Conservation (phyloP, 2,329 filamentous ascomycete genomes). For the Podosphaera aphanis region DNA sequence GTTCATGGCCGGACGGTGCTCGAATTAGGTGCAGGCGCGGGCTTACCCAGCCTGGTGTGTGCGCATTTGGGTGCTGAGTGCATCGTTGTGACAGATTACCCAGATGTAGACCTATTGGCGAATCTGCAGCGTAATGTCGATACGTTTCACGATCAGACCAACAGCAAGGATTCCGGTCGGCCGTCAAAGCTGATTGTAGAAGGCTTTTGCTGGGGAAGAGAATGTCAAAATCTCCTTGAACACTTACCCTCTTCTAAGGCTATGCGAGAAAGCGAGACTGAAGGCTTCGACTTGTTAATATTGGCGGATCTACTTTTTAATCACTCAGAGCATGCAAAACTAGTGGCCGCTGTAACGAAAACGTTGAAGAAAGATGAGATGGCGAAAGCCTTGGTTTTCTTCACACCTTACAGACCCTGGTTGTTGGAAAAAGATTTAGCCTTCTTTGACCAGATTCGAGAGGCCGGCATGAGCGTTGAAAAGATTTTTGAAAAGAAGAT, state of each 20-base stretch:
- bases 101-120: conserved; percentile 58
- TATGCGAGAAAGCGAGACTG: background rate
- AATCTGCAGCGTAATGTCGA: conserved; percentile 60
- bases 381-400: conserved; percentile 53
- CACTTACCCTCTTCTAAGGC: conserved; percentile 21
- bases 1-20: conserved; percentile 50
- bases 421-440: conserved; percentile 60
- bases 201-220: conserved; percentile 68
- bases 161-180: background rate
- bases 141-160: conserved; percentile 23
- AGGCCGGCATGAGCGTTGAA: conserved; percentile 49
- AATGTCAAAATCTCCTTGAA: conserved; percentile 31
- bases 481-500: conserved; percentile 63
- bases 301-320: conserved; percentile 81
- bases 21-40: conserved; percentile 74
- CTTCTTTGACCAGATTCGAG: conserved; percentile 60
- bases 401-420: conserved; percentile 87
- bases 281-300: conserved; percentile 56
- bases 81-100: conserved; percentile 72
- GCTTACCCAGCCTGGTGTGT: conserved; percentile 58
- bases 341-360: conserved; percentile 46
- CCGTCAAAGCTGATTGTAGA: conserved; percentile 13
- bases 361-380: conserved; percentile 29
- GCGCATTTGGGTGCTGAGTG: conserved; percentile 45
- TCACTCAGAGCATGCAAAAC: conserved; percentile 61